Percentiles rank a stretch among this genome's conserved stretches.
These are phyloP conservation scores for Pisolithus thermaeus DNA, from an alignment of 1,284 basidiomycete genomes.

Conservation along the genomic window DNA sequence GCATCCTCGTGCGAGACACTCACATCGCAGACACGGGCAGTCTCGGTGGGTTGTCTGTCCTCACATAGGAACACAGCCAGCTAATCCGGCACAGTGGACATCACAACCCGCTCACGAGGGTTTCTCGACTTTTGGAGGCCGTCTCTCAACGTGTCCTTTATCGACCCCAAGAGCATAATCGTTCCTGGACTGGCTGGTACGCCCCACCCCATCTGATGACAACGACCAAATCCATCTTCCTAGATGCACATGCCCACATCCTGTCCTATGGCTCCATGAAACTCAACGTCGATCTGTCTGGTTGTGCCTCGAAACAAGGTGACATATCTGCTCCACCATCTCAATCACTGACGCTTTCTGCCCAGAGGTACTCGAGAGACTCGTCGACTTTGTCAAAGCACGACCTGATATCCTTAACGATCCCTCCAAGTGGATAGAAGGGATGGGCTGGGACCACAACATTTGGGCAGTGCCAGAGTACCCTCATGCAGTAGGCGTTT, in stretches of 20 bases:
- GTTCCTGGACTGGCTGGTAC: conserved; percentile 69
- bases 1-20: conserved; percentile 58
- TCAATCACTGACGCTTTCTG: neutral
- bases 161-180: conserved; percentile 46
- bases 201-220: conserved; percentile 1
- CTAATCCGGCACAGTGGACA: conserved; percentile 12
- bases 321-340: neutral
- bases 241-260: conserved; percentile 80
- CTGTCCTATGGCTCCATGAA: conserved; percentile 61
- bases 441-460: conserved; percentile 93
- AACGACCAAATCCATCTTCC: neutral
- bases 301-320: conserved; percentile 56
- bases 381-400: conserved; percentile 58
- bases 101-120: conserved; percentile 16
- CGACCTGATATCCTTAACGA: conserved; percentile 52
- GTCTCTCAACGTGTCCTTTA: conserved; percentile 35
- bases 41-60: conserved; percentile 36
- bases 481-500: conserved; percentile 65
- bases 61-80: neutral
- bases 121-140: conserved; percentile 11
- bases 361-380: conserved; percentile 54
- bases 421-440: conserved; percentile 68
- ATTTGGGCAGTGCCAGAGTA: conserved; percentile 63
- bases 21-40: conserved; percentile 53
- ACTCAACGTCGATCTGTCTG: conserved; percentile 57